These are phyloP conservation scores for Aspergillus vadensis DNA, from an alignment of 2,329 filamentous ascomycete species.

Conservation along the genomic window DNA sequence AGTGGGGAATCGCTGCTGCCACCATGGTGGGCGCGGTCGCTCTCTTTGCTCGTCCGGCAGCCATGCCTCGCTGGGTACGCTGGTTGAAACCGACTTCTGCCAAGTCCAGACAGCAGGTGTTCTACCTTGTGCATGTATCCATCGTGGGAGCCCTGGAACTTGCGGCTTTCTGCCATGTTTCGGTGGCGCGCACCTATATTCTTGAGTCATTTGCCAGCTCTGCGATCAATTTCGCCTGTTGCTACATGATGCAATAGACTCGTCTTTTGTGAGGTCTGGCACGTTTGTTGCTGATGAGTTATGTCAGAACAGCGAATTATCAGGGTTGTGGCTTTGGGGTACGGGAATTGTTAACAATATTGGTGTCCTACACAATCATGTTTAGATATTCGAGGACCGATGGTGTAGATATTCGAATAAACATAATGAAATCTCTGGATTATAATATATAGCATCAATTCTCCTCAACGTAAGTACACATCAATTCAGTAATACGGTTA, in stretches of 20 bases:
- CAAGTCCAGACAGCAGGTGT: conserved; percentile 46
- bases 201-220: conserved; percentile 53
- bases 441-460: too few relatives aligned
- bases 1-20: conserved; percentile 56
- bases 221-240: conserved; percentile 43
- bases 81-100: conserved; percentile 21
- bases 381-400: too few relatives aligned
- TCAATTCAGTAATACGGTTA: too few relatives aligned
- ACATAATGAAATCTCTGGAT: too few relatives aligned
- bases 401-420: too few relatives aligned
- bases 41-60: conserved; percentile 51
- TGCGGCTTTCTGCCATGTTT: conserved; percentile 58
- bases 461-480: too few relatives aligned
- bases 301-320: not conserved
- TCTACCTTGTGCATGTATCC: conserved; percentile 59
- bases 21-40: conserved; percentile 50
- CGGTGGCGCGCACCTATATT: conserved; percentile 57
- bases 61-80: conserved; percentile 12
- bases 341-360: too few relatives aligned
- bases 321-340: not conserved
- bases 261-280: not conserved
- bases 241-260: conserved; percentile 16
- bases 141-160: conserved; percentile 54
- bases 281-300: not conserved
- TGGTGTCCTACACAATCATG: too few relatives aligned